A percentile compares a stretch with the other conserved stretches of the same genome.
These are phyloP conservation scores for Thielaviopsis ethacetica DNA, from an alignment of 2,329 filamentous ascomycete genomes.

Conservation along the genomic window DNA sequence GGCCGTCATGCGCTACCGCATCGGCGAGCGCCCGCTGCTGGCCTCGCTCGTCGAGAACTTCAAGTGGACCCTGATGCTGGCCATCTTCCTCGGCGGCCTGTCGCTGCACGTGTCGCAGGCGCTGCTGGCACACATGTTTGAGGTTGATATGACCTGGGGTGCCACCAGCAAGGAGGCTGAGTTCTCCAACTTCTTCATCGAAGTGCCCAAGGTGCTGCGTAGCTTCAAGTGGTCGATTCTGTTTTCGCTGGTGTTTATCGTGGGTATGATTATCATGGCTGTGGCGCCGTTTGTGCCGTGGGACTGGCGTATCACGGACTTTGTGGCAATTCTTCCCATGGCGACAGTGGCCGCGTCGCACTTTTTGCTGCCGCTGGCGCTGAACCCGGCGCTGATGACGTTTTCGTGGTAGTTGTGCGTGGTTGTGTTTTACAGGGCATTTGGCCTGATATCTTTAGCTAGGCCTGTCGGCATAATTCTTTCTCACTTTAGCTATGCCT, in stretches of 20 bases:
- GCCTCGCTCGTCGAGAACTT: slow-evolving; percentile 45
- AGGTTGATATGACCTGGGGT: slow-evolving; percentile 75
- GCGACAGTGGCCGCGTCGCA: slow-evolving; percentile 53
- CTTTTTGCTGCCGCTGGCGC: slow-evolving; percentile 51
- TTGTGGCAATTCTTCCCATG: slow-evolving; percentile 64
- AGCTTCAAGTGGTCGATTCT: slow-evolving; percentile 62
- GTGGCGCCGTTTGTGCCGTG: slow-evolving; percentile 46
- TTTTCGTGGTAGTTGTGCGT: slow-evolving; percentile 47
- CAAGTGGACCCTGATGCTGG: slow-evolving; percentile 58
- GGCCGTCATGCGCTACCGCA: slow-evolving; percentile 56
- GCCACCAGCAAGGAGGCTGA: slow-evolving; percentile 71
- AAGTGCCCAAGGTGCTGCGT: slow-evolving; percentile 62
- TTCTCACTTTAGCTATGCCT: too few relatives aligned
- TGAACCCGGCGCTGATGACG: slow-evolving; percentile 68
- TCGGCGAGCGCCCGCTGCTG: slow-evolving; percentile 45
- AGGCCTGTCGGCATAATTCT: too few relatives aligned
- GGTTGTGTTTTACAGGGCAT: neutral
- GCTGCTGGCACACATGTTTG: slow-evolving; percentile 66
- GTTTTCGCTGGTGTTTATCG: slow-evolving; percentile 41
- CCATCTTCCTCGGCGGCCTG: slow-evolving; percentile 69
- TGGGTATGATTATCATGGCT: slow-evolving; percentile 48
- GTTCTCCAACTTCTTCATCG: slow-evolving; percentile 70
- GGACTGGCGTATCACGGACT: slow-evolving; percentile 50
- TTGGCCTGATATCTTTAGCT: too few relatives aligned
- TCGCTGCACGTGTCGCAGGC: slow-evolving; percentile 70